Evolutionary conservation across 2,329 filamentous ascomycete genomes (phyloP).

Genomic region (Cytospora paraplurivora): DNA sequence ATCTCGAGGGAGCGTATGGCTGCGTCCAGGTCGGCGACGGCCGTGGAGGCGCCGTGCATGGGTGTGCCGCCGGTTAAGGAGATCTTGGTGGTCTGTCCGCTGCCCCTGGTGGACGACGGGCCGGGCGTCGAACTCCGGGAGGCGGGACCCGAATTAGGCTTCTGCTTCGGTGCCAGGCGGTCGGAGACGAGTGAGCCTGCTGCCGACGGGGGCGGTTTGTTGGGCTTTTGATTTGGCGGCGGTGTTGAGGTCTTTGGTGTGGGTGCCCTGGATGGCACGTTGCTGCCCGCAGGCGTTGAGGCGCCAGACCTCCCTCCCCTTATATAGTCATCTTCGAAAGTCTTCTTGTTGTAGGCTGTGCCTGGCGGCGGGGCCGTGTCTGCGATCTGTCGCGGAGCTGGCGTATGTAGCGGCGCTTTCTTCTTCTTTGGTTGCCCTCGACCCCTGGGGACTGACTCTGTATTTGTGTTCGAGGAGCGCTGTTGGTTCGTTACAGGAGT

Average conservation of each 20-base stretch:
- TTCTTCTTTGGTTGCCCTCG: constrained; percentile 56
- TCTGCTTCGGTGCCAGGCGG: constrained; percentile 53
- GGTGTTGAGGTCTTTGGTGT: constrained; percentile 55
- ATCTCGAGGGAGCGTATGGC: constrained; percentile 89
- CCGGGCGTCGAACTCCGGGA: constrained; percentile 56
- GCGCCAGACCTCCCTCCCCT: constrained; percentile 47
- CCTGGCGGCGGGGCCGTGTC: constrained; percentile 66
- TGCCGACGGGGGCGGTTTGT: constrained; percentile 65
- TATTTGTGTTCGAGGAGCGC: constrained; percentile 32
- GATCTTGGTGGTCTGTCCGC: constrained; percentile 61
- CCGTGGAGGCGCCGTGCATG: constrained; percentile 79
- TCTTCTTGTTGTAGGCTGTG: constrained; percentile 73
- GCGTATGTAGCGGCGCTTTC: constrained; percentile 62
- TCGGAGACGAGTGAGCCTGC: constrained; percentile 84
- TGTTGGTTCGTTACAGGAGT: constrained; percentile 30
- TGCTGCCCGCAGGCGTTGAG: constrained; percentile 42
- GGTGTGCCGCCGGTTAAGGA: constrained; percentile 75
- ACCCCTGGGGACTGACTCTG: constrained; percentile 52
- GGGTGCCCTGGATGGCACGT: constrained; percentile 45
- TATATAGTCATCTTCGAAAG: constrained; percentile 73
- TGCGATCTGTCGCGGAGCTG: constrained; percentile 63
- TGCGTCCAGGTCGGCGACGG: constrained; percentile 70
- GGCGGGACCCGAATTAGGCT: constrained; percentile 54
- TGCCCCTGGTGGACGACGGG: constrained; percentile 51
- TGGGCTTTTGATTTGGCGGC: constrained; percentile 39